Percentiles rank a stretch among this genome's conserved stretches.
Conservation (phyloP, 129 eudicot species). For the Pseudognaphalium luteoalbum region DNA sequence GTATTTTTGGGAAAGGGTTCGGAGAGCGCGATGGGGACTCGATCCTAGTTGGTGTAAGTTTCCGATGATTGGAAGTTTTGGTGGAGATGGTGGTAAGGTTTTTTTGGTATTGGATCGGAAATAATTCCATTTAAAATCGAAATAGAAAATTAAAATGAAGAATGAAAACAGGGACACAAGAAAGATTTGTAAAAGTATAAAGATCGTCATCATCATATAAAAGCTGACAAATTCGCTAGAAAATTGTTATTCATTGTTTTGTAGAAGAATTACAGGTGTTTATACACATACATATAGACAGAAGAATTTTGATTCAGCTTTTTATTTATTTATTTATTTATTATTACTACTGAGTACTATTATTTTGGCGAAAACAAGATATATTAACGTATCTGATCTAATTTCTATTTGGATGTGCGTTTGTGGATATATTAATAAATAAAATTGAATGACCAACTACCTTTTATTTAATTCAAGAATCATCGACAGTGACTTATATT, state of each 20-base stretch:
- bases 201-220: neutral
- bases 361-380: too few relatives aligned
- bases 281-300: neutral
- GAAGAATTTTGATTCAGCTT: too few relatives aligned
- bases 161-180: neutral
- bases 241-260: neutral
- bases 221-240: neutral
- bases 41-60: constrained; percentile 6
- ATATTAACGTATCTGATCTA: too few relatives aligned
- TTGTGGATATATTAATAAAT: too few relatives aligned
- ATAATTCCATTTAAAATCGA: neutral
- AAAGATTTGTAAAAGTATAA: neutral
- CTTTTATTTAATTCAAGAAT: too few relatives aligned
- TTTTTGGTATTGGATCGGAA: neutral
- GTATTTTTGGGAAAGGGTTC: neutral
- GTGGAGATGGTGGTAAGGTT: neutral
- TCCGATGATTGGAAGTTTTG: neutral
- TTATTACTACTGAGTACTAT: too few relatives aligned
- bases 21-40: neutral
- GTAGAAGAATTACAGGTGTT: neutral
- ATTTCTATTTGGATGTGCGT: too few relatives aligned
- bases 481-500: too few relatives aligned
- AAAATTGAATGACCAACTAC: too few relatives aligned
- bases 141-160: neutral
- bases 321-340: too few relatives aligned